Percentiles rank a stretch among this genome's conserved stretches.
These are phyloP conservation scores for Silybum marianum DNA, from an alignment of 129 eudicot species.

Conservation along the genomic window DNA sequence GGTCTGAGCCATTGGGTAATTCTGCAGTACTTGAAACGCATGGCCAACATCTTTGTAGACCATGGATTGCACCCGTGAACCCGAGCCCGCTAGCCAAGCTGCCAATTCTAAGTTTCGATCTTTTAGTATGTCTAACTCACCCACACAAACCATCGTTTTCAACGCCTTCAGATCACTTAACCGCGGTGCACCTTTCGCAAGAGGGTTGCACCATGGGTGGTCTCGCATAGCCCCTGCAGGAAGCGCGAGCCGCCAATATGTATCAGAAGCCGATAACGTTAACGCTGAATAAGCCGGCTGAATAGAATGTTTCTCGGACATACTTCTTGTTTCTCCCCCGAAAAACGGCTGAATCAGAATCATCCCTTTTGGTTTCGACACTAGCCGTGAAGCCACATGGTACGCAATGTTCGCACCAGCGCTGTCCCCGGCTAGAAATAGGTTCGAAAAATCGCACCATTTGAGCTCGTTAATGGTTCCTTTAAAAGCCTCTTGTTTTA, in stretches of 20 bases:
- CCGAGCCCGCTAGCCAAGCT: conserved; percentile 27
- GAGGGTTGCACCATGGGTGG: conserved; percentile 69
- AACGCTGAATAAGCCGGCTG: conserved; percentile 48
- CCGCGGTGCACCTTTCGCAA: conserved; percentile 35
- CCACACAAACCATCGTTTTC: conserved; percentile 47
- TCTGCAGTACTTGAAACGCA: conserved; percentile 59
- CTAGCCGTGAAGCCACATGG: conserved; percentile 42
- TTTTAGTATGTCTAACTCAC: conserved; percentile 59
- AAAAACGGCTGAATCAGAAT: conserved; percentile 61
- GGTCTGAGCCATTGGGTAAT: conserved; percentile 43
- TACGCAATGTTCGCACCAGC: conserved; percentile 65
- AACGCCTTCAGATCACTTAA: conserved; percentile 27
- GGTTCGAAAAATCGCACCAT: conserved; percentile 43
- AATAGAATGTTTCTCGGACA: conserved; percentile 40
- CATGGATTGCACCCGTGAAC: conserved; percentile 40
- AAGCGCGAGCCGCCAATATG: conserved; percentile 60
- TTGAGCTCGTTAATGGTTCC: conserved; percentile 38
- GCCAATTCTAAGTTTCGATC: conserved; percentile 57
- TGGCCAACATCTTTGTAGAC: conserved; percentile 65
- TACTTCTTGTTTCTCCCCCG: conserved; percentile 56
- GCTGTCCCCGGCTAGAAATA: conserved; percentile 62
- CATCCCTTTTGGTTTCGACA: conserved; percentile 36
- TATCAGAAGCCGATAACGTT: conserved; percentile 49
- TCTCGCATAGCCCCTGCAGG: conserved; percentile 52
- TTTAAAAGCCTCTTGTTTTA: conserved; percentile 32